Evolutionary conservation across 2,329 filamentous ascomycete species (phyloP).

Genomic region (Dactylonectria macrodidyma): DNA sequence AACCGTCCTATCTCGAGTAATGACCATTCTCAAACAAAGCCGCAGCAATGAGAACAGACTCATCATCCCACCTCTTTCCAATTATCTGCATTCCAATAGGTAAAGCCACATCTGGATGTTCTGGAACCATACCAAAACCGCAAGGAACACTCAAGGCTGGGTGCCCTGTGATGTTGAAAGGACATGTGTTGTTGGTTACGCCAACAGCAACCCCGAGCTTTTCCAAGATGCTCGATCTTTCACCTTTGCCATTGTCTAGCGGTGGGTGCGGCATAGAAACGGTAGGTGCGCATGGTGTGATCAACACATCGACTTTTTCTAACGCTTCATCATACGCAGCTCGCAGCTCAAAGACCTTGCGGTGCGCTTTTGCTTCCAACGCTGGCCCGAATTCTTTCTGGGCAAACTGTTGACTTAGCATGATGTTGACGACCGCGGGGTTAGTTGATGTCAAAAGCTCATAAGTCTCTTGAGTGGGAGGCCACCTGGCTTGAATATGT

Average conservation of each 20-base stretch:
- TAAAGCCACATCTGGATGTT: conserved; percentile 35
- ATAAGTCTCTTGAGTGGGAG: conserved; percentile 57
- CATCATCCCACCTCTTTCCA: conserved; percentile 48
- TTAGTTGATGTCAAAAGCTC: conserved; percentile 59
- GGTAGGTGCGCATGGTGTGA: conserved; percentile 64
- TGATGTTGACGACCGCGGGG: conserved; percentile 63
- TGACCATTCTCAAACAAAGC: conserved; percentile 45
- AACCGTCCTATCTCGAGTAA: not conserved
- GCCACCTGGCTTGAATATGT: conserved; percentile 54
- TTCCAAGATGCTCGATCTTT: conserved; percentile 48
- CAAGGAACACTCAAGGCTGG: conserved; percentile 63
- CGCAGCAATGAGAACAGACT: conserved; percentile 40
- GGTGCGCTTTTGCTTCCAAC: conserved; percentile 62
- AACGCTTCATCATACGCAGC: conserved; percentile 63
- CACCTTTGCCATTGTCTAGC: conserved; percentile 45
- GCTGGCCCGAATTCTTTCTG: conserved; percentile 42
- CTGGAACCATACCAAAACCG: conserved; percentile 36
- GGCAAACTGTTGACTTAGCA: conserved; percentile 57
- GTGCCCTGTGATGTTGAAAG: conserved; percentile 66
- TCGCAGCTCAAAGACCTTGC: conserved; percentile 57
- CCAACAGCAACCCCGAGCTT: conserved; percentile 62
- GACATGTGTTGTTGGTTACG: conserved; percentile 61
- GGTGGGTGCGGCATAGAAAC: conserved; percentile 56
- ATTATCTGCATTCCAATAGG: conserved; percentile 52
- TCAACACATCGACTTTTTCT: conserved; percentile 61